Percentiles rank a stretch among this genome's conserved stretches.
Conservation (phyloP, 306 rosid genomes). For the Erythrophleum fordii region DNA sequence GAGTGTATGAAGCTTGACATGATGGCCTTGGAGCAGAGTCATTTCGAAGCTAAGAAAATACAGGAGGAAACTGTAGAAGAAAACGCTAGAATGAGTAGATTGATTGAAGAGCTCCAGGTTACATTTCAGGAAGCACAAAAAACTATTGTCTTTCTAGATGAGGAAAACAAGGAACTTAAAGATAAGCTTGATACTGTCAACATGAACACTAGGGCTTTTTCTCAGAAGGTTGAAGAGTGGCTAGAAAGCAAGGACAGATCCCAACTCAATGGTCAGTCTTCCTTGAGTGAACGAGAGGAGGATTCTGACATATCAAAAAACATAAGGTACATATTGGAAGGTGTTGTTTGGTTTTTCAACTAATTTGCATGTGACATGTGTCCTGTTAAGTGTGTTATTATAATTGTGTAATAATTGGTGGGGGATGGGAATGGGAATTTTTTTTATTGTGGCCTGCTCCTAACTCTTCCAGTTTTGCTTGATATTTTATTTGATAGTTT, state of each 20-base stretch:
- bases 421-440: constrained; percentile 3
- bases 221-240: constrained; percentile 67
- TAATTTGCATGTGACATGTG: constrained; percentile 13
- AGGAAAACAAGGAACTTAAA: constrained; percentile 65
- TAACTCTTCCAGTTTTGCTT: constrained; percentile 8
- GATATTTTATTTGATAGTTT: constrained; percentile 28
- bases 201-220: constrained; percentile 52
- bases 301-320: constrained; percentile 40
- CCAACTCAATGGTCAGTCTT: constrained; percentile 34
- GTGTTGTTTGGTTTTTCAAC: constrained; percentile 25
- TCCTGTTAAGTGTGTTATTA: constrained; percentile 5
- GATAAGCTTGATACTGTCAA: constrained; percentile 56
- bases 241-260: constrained; percentile 50
- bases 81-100: constrained; percentile 53
- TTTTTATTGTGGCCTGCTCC: constrained; percentile 1
- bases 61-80: constrained; percentile 71
- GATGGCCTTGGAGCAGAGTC: constrained; percentile 72
- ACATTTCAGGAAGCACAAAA: constrained; percentile 55
- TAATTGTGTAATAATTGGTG: constrained; percentile 12
- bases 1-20: constrained; percentile 88
- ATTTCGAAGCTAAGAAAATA: constrained; percentile 64
- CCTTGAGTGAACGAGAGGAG: constrained; percentile 40
- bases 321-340: constrained; percentile 54
- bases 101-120: constrained; percentile 61
- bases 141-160: constrained; percentile 44